Base-by-base conservation (phyloP, 2,329 filamentous ascomycete genomes). In the Amauroascus niger region DNA sequence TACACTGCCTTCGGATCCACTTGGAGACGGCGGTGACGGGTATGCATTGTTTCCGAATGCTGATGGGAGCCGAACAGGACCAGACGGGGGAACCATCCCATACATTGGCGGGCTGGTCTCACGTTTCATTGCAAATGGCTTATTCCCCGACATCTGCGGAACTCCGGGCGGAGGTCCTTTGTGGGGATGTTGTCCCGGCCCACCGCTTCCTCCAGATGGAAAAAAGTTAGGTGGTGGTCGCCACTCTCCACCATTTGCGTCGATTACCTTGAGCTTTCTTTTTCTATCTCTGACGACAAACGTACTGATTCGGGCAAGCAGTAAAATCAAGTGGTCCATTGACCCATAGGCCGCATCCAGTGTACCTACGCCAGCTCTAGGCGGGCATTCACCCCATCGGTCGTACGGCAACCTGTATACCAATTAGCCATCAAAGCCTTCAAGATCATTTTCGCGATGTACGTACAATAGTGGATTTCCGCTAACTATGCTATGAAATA, bases 401-500 rank as follows among this genome's bases (percentile, higher is more conserved):
- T 82, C 76, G 65, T 86, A 94, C 41, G 88, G 83, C 76, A 94
- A 82, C 57, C 88, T 94, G 49, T 50, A 20, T 20, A 43, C 13
- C 6, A 49, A 32, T 6, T 13, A 40, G 6, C 8, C 41, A 35
- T 33, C 7, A 33, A n/a, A 33, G 16, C 35, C n/a, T 32, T n/a
- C 6, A 41, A 6, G 6, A 13, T 44, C 18, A 11, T 26, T 28
- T 48, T 9, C n/a, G 35, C 6, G 32, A 78, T 88, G 78, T 74
- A 95, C 88, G 78, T 74, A 95, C 88, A 96, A 84, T 45, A 94
- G 74, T 57, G 79, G 79, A 40, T 91, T 90, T 7, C 88, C 91
- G 60, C 90, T 93, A 22, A 97, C 74, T 57, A 96, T 81, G 65
- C 87, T 89, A 67, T 96, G 91, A 61, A 91, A 94, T 7, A 87